Evolutionary conservation across 2,329 filamentous ascomycete genomes (phyloP), one percentile per base, ranked within the genome.

Genomic region (Mycosphaerella sp.): DNA sequence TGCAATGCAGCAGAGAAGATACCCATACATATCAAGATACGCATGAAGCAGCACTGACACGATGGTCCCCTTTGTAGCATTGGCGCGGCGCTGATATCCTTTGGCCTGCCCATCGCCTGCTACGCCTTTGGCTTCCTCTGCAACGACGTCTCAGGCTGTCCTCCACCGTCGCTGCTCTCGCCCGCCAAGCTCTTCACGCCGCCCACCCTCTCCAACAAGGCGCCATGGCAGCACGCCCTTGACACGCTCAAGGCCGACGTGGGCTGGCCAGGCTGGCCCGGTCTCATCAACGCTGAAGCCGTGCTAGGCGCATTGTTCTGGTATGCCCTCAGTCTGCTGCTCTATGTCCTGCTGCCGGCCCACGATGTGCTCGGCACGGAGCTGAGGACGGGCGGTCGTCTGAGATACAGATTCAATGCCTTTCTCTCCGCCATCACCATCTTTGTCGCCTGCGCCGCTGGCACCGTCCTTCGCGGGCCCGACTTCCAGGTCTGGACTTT

Each of bases 131-230:
- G 84, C 41, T 95, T 96, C 66, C 75, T 85, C 63, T 96, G 91
- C 78, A 97, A 96, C 73, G 90, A 97, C 68, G 75, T 94, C 57
- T 85, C 88, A 7, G 91, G 93, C 52, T 97, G 93, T 66, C 93
- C 91, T 41, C 84, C 87, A 2, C 89, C 90, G 3, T 89, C 87
- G 3, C 76, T 91, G 7, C 78, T 95, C 34, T 77, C 79, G 59
- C 89, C 87, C 28, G 82, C 79, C 50, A 85, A 80, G 7, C 72
- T 95, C 53, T 66, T 67, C 59, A 58, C 63, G 2, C 45, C 62
- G 18, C 57, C 62, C 4, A 34, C 49, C 1, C 53, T 61, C 12
- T 64, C 64, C 5, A 62, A 60, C n/a, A 58, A 67, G 39, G 60
- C 62, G 1, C 56, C 57, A 8, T 63, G 59, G 59, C 48, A 62